These are phyloP conservation scores for Adansonia grandidieri DNA, from an alignment of 441 rosid species.

Conservation along the genomic window DNA sequence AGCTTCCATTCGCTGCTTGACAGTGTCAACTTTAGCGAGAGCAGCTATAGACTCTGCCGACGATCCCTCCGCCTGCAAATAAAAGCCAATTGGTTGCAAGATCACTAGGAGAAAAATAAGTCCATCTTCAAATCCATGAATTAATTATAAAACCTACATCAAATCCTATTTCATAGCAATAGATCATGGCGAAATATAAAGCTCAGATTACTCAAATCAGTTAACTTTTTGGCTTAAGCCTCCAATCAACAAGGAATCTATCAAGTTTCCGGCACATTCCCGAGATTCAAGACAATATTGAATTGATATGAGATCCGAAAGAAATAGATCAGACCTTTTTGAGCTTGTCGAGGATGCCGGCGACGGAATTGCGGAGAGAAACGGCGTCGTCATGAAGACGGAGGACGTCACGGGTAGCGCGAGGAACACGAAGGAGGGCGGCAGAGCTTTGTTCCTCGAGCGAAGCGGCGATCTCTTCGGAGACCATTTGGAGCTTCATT, in stretches of 20 bases:
- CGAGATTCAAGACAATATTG: conserved; percentile 30
- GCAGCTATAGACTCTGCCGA: conserved; percentile 93
- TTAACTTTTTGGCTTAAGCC: neutral
- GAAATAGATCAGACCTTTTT: conserved; percentile 58
- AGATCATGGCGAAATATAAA: neutral
- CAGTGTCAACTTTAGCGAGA: conserved; percentile 91
- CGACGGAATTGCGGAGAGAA: conserved; percentile 77
- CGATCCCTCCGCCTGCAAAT: conserved; percentile 86
- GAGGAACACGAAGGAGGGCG: conserved; percentile 93
- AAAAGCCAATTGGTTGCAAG: conserved; percentile 5
- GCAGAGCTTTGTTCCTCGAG: conserved; percentile 94
- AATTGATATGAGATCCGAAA: conserved; percentile 24
- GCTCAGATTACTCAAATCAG: neutral
- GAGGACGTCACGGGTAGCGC: conserved; percentile 89
- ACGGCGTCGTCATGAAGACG: conserved; percentile 95
- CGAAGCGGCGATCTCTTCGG: conserved; percentile 94
- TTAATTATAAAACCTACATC: neutral
- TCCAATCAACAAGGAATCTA: neutral
- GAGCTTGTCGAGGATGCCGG: conserved; percentile 89
- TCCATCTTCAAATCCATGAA: conserved; percentile 11
- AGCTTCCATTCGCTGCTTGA: conserved; percentile 98
- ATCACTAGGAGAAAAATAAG: neutral
- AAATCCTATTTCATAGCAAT: conserved; percentile 9
- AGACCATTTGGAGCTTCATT: conserved; percentile 98
- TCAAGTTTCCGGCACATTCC: neutral